Percentiles rank a stretch among this genome's conserved stretches.
These are phyloP conservation scores for Oldenlandia corymbosa DNA, from an alignment of 257 asterid species.

Conservation along the genomic window DNA sequence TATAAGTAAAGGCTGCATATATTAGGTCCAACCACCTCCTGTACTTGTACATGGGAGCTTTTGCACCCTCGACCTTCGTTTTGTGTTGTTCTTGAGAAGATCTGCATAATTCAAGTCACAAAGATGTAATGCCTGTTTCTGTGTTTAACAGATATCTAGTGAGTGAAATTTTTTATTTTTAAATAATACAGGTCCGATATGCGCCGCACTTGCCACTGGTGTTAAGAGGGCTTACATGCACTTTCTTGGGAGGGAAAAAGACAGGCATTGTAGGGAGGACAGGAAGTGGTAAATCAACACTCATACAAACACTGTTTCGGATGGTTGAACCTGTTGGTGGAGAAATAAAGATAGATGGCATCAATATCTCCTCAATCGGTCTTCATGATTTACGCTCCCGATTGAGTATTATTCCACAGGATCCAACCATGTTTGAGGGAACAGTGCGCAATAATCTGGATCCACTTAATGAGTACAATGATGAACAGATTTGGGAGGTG, in stretches of 20 bases:
- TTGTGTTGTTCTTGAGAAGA: background rate
- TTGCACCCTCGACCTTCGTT: too few relatives aligned
- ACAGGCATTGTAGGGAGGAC: too few relatives aligned
- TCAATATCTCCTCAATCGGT: slow-evolving; percentile 54
- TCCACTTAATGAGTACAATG: slow-evolving; percentile 70
- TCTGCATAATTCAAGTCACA: too few relatives aligned
- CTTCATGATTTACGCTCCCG: slow-evolving; percentile 74
- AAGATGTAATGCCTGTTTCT: background rate
- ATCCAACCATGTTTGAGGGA: slow-evolving; percentile 33
- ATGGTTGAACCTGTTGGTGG: too few relatives aligned
- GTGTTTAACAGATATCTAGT: background rate
- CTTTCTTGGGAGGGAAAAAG: too few relatives aligned
- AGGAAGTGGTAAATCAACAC: too few relatives aligned
- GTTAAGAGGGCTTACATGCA: too few relatives aligned
- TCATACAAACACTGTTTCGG: too few relatives aligned
- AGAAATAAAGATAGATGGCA: slow-evolving; percentile 53
- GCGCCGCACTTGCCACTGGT: too few relatives aligned
- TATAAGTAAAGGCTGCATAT: too few relatives aligned
- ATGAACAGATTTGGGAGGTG: slow-evolving; percentile 92
- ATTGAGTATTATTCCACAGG: slow-evolving; percentile 14
- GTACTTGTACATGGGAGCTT: too few relatives aligned
- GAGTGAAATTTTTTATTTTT: background rate
- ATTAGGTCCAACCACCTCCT: too few relatives aligned
- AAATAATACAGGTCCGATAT: background rate
- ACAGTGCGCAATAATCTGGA: slow-evolving; percentile 71